Evolutionary conservation across 108 stramenopile genomes (phyloP).

Genomic region (Cyclostephanos tholiformis): DNA sequence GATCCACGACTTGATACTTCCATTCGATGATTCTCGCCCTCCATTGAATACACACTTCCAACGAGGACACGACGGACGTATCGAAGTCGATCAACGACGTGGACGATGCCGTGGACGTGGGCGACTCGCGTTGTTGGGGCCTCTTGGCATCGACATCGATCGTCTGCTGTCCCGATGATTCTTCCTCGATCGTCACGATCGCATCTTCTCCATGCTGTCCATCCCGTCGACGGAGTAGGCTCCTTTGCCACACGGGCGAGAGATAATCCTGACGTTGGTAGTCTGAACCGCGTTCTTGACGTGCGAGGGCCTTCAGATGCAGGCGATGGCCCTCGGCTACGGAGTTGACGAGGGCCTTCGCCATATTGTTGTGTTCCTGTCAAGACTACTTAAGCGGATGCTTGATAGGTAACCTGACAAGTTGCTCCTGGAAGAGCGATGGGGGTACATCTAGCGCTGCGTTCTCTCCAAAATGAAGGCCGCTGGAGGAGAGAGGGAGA

Average conservation of each 20-base stretch:
- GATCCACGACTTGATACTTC: constrained; percentile 29
- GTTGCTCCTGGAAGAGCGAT: too few relatives aligned
- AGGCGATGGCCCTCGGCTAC: constrained; percentile 14
- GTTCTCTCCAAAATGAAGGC: too few relatives aligned
- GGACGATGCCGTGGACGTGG: constrained; percentile 9
- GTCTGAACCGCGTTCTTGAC: constrained; percentile 7
- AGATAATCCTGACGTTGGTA: constrained; percentile 34
- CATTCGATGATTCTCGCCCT: constrained; percentile 27
- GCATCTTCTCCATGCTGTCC: not conserved
- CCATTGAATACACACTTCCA: constrained; percentile 21
- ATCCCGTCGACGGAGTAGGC: constrained; percentile 11
- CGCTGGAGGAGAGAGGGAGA: too few relatives aligned
- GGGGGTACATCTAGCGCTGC: too few relatives aligned
- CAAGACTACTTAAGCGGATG: too few relatives aligned
- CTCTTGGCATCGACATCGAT: not conserved
- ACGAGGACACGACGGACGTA: not conserved
- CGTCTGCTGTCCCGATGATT: not conserved
- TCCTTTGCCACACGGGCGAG: constrained; percentile 17
- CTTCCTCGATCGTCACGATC: not conserved
- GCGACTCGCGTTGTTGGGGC: constrained; percentile 14
- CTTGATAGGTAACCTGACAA: too few relatives aligned
- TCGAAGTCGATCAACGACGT: not conserved
- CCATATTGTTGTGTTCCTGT: not conserved
- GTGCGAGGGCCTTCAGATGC: constrained; percentile 17
- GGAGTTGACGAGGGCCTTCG: not conserved